Conservation (phyloP, 495 filamentous ascomycete species). For the Trichocladium uniseriatum region DNA sequence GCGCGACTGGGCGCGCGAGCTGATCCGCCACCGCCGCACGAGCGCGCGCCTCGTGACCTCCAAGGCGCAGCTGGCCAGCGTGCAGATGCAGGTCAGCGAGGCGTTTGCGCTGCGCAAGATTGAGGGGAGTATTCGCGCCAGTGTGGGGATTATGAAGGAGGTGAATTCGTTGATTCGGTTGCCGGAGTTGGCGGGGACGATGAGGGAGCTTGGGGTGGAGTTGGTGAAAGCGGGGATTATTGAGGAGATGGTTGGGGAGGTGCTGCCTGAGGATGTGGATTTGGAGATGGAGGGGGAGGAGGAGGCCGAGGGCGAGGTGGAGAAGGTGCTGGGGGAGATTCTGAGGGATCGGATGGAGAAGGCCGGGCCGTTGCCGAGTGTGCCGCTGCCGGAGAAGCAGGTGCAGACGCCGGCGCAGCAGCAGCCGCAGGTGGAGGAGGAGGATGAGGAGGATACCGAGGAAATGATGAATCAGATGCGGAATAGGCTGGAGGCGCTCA, state of each 20-base stretch:
- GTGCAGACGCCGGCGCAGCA: constrained; percentile 43
- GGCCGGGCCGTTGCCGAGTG: constrained; percentile 47
- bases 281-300: constrained; percentile 73
- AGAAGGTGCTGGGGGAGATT: constrained; percentile 85
- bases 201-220: constrained; percentile 81
- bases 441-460: constrained; percentile 76
- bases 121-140: constrained; percentile 80
- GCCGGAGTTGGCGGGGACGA: constrained; percentile 80
- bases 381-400: constrained; percentile 48
- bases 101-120: constrained; percentile 95
- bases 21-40: constrained; percentile 74
- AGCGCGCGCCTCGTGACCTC: constrained; percentile 64
- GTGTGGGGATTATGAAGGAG: constrained; percentile 92
- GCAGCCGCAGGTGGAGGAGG: constrained; percentile 56
- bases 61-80: constrained; percentile 85
- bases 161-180: constrained; percentile 79
- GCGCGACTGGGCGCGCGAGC: constrained; percentile 77
- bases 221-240: constrained; percentile 92
- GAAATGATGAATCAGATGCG: constrained; percentile 89
- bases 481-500: constrained; percentile 78
- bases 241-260: constrained; percentile 92
- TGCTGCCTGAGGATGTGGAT: constrained; percentile 55
- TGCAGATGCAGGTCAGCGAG: constrained; percentile 96
- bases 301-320: constrained; percentile 84
- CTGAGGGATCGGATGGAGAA: constrained; percentile 71